Base-by-base conservation (phyloP, 108 stramenopile genomes). In the Licmophora abbreviata region DNA sequence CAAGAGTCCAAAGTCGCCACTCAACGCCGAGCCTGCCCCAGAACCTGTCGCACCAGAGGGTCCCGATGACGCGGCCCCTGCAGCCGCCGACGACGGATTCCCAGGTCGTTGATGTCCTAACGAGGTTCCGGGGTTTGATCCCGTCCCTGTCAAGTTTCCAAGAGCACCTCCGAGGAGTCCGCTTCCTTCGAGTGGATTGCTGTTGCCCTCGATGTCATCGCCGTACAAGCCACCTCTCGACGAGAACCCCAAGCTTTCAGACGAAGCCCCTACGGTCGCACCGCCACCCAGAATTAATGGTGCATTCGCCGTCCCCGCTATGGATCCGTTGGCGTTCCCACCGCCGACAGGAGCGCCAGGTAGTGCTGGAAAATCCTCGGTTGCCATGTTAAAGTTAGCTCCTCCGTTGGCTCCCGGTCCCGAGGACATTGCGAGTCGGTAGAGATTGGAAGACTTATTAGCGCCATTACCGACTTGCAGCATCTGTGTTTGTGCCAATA, bases 1-100 rank as follows among this genome's bases (percentile, higher is more conserved):
- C 28, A 95, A 66, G 51, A 97, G 69, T 25, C 96, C 96, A 73
- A 84, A 97, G 30, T 92, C 91, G n/a, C 91, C 85, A 45, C 68
- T 59, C 62, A 92, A 67, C 29, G 86, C 91, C 15, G 76, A 62
- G 12, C 89, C 90, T 29, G 66, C 63, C 9, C 64, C 68, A 24
- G 67, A 65, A 23, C 68, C 55, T 23, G 62, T 21, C 29, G 61
- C 5, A 21, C 37, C 23, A 44, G 54, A 41, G 52, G 35, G 51
- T 28, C 54, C 61, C 24, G 54, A 24, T 5, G 51, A 38, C 6
- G 58, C 44, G 2, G 46, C 32, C 40, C 55, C 55, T 15, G 49
- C 46, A 36, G 29, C 22, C n/a, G 30, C 25, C n/a, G n/a, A n/a
- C n/a, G 24, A 12, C 26, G 0, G 54, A 38, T 53, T 27, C 21